These are phyloP conservation scores for Penicillium angulare DNA, from an alignment of 495 filamentous ascomycete genomes.

Conservation along the genomic window DNA sequence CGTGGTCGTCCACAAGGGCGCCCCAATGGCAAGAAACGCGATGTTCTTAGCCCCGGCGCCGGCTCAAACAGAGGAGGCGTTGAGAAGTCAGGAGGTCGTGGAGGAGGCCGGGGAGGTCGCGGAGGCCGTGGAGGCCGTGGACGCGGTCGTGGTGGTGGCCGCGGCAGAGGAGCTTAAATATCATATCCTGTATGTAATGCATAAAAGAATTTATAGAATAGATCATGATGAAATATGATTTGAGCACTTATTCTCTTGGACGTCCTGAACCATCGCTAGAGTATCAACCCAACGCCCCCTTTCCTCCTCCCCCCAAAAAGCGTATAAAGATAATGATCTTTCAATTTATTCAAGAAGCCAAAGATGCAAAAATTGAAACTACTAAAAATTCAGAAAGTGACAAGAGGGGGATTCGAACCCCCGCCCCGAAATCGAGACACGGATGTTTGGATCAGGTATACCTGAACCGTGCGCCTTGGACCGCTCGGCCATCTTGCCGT, in stretches of 20 bases:
- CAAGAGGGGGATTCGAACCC: slow-evolving; percentile 42
- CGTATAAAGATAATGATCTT: not conserved
- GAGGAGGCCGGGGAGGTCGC: slow-evolving; percentile 16
- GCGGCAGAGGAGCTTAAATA: not conserved
- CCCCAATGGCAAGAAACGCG: slow-evolving; percentile 16
- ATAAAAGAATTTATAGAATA: not conserved
- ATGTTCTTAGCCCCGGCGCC: slow-evolving; percentile 33
- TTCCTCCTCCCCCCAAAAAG: no score
- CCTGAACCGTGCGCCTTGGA: slow-evolving; percentile 38
- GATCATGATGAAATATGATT: no score
- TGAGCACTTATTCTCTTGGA: no score
- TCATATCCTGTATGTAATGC: not conserved
- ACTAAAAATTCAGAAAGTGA: slow-evolving; percentile 27
- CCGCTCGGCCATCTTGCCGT: slow-evolving; percentile 39
- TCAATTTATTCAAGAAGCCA: not conserved
- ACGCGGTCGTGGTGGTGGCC: not conserved
- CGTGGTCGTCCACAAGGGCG: slow-evolving; percentile 9
- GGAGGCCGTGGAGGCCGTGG: slow-evolving; percentile 1
- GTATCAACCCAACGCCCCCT: no score
- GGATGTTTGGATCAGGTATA: slow-evolving; percentile 29
- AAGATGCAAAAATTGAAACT: not conserved
- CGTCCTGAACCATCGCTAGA: no score
- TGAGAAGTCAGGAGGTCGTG: slow-evolving; percentile 25
- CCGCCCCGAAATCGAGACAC: slow-evolving; percentile 29
- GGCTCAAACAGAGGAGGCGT: slow-evolving; percentile 18